Conservation (phyloP, 805 yeast genomes). For the Clavispora carvajalis region DNA sequence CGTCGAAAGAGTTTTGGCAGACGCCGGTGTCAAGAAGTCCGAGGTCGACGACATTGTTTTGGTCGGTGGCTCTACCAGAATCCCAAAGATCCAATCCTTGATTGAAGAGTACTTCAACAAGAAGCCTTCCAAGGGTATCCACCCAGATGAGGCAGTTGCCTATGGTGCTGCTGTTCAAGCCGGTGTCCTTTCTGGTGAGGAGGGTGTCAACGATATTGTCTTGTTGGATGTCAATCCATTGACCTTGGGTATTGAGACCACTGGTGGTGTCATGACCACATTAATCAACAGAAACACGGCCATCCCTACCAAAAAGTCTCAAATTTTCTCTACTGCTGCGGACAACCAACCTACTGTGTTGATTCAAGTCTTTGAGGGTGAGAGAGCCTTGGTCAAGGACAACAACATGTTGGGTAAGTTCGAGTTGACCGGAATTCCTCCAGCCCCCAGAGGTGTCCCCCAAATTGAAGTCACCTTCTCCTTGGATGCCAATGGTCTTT, state of each 20-base stretch:
- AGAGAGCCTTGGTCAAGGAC: slow-evolving; percentile 20
- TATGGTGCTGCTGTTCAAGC: slow-evolving; percentile 73
- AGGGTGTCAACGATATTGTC: slow-evolving; percentile 70
- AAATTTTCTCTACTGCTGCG: slow-evolving; percentile 18
- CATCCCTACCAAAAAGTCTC: slow-evolving; percentile 19
- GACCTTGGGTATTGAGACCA: slow-evolving; percentile 20
- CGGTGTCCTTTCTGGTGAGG: slow-evolving; percentile 20
- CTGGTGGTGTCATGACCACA: slow-evolving; percentile 20
- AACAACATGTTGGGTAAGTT: slow-evolving; percentile 20
- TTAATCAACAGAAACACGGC: slow-evolving; percentile 20
- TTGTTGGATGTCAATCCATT: slow-evolving; percentile 20
- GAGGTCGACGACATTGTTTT: slow-evolving; percentile 18
- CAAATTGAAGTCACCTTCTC: slow-evolving; percentile 19
- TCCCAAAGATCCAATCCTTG: slow-evolving; percentile 18
- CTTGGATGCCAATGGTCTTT: slow-evolving; percentile 18
- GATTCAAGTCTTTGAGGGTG: slow-evolving; percentile 19
- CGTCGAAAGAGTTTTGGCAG: slow-evolving; percentile 17
- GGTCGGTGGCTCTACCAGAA: slow-evolving; percentile 20
- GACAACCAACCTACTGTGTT: slow-evolving; percentile 20
- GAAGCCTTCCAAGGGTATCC: slow-evolving; percentile 20
- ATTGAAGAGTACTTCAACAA: slow-evolving; percentile 17
- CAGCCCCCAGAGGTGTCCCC: slow-evolving; percentile 20
- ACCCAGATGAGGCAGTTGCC: slow-evolving; percentile 48
- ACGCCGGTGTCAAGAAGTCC: slow-evolving; percentile 16
- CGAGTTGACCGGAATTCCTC: slow-evolving; percentile 19